Base-by-base conservation (phyloP, 306 rosid species). In the Castanea crenata region DNA sequence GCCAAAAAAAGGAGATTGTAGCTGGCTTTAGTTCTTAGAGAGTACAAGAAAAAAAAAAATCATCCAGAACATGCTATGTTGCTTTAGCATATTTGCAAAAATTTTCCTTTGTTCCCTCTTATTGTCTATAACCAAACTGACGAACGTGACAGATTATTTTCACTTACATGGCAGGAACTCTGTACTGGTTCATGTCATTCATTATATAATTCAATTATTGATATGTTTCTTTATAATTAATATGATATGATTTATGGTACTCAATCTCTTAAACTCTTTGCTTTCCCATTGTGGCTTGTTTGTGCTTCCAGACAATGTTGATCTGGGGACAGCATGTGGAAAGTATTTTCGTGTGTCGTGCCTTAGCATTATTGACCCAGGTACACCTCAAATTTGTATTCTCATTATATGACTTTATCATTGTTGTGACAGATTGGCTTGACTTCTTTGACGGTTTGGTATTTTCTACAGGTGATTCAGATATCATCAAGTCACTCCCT, bases 281-380 rank as follows among this genome's bases (percentile, higher is more conserved):
- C 51, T 11, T 64, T 29, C 9, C 46, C 70, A 21, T 38, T 69
- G 73, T 10, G 6, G 55, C 16, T 72, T 65, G 19, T 31, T 69
- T 72, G 3, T 69, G 52, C 6, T 78, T 38, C 1, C 74, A 90
- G 97, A 90, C 88, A 92, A 90, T 14, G 97, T 92, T 9, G 97
- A 92, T 44, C 79, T 92, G 63, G 97, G 96, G 29, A 92, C 96
- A 0, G 97, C 96, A 21, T 92, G 96, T 11, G 97, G 97, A 4
- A 92, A 89, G 27, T 92, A 89, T 74, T 92, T 70, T 85, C 87
- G 97, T 76, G 97, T 92, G 31, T 92, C 92, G 79, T 92, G 97
- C 86, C 96, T 92, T 21, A 92, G 97, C 85, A 91, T 92, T 27
- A 19, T 92, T 23, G 97, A 92, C 79, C 91, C 96, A 2, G 97